phyloP scores from a whole-genome alignment of 768 basidiomycete species.

The Collybiopsis luxurians region DNA sequence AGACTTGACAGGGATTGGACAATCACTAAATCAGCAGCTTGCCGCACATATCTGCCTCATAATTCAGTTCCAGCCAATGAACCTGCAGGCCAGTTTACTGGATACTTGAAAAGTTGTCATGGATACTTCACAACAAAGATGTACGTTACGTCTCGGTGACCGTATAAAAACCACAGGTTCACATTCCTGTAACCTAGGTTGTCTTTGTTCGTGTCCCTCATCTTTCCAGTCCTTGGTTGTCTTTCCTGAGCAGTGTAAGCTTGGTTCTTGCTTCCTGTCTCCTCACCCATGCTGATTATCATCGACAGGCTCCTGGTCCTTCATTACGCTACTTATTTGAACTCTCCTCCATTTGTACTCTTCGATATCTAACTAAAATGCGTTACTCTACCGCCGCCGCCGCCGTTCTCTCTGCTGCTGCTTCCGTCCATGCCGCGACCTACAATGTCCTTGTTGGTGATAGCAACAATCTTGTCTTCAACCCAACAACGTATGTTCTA shows the following conservation, averaged over 20 bases:
- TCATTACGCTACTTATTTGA: conserved; percentile 13
- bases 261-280: too few species aligned
- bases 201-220: conserved; percentile 8
- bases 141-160: neutral
- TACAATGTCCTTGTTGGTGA: conserved; percentile 42
- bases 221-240: neutral
- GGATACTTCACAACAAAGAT: neutral
- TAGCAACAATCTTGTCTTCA: conserved; percentile 29
- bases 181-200: neutral
- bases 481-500: conserved; percentile 23
- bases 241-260: conserved; percentile 6
- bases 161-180: neutral
- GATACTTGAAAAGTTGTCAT: conserved; percentile 3
- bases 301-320: conserved; percentile 31
- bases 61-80: too few species aligned
- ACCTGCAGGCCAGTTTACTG: neutral
- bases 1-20: too few species aligned
- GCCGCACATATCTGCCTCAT: too few species aligned
- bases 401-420: conserved; percentile 39
- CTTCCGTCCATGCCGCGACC: conserved; percentile 33
- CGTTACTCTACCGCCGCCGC: conserved; percentile 43
- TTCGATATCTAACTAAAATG: conserved; percentile 37
- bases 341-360: conserved; percentile 5
- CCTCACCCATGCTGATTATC: neutral
- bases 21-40: too few species aligned